Conservation (phyloP, 495 filamentous ascomycete genomes). For the Chaetomium tenue region DNA sequence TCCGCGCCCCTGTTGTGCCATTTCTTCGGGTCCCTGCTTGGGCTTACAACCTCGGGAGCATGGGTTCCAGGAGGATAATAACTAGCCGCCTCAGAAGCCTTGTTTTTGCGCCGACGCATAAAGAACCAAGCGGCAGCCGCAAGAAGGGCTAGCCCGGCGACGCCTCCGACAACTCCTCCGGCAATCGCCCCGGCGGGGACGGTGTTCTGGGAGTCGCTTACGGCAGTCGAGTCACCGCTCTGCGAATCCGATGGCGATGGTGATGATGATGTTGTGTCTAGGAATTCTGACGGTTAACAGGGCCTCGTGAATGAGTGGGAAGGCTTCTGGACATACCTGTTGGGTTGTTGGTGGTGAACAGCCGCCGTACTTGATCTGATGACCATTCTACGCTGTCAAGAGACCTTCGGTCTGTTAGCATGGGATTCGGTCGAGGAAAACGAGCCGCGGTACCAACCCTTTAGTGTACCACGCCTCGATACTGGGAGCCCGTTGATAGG, state of each 20-base stretch:
- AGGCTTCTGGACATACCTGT: background rate
- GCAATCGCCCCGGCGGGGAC: slow-evolving; percentile 7
- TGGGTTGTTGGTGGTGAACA: background rate
- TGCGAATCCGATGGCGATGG: background rate
- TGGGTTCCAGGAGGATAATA: too few species aligned
- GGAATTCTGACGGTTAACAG: background rate
- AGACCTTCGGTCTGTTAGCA: background rate
- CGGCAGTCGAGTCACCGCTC: background rate
- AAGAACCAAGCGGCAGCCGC: slow-evolving; percentile 8
- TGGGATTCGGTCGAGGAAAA: too few species aligned
- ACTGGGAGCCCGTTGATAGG: slow-evolving; percentile 35
- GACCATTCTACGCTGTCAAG: slow-evolving; percentile 10
- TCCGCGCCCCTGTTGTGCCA: too few species aligned
- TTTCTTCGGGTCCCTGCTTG: too few species aligned
- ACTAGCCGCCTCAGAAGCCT: too few species aligned
- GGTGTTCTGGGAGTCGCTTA: background rate
- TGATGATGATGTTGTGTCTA: background rate
- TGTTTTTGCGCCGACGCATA: slow-evolving; percentile 3
- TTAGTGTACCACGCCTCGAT: slow-evolving; percentile 37
- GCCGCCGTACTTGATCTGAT: background rate
- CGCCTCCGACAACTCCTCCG: slow-evolving; percentile 18
- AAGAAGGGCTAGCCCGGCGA: slow-evolving; percentile 14
- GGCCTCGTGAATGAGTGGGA: background rate
- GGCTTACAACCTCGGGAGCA: too few species aligned
- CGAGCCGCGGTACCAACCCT: slow-evolving; percentile 5